Evolutionary conservation across 306 rosid genomes (phyloP).

Genomic region (Calophaca sinica): DNA sequence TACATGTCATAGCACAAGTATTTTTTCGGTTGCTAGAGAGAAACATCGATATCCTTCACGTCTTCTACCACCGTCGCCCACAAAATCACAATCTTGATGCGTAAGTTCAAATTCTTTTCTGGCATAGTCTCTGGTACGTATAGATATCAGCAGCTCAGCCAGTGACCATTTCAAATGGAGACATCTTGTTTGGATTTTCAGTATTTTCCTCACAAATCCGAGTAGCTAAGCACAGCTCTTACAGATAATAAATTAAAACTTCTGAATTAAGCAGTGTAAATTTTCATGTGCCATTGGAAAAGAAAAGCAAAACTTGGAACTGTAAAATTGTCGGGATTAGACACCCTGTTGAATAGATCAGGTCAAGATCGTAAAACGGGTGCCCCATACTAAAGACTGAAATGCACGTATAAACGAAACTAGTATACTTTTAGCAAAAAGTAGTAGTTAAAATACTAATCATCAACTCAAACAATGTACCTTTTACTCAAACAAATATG

Average conservation of each 20-base stretch:
- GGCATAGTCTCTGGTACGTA: not conserved
- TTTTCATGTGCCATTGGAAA: not conserved
- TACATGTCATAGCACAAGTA: not conserved
- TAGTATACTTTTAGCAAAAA: constrained; percentile 3
- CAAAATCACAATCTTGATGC: not conserved
- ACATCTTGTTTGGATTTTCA: not conserved
- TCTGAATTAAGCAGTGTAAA: not conserved
- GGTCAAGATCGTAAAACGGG: not conserved
- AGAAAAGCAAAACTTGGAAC: constrained; percentile 17
- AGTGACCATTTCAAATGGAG: not conserved
- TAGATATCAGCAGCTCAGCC: not conserved
- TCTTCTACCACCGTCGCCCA: not conserved
- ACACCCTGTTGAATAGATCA: not conserved
- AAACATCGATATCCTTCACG: not conserved
- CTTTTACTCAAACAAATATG: constrained; percentile 45
- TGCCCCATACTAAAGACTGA: constrained; percentile 1
- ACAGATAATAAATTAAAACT: not conserved
- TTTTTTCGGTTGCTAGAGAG: not conserved
- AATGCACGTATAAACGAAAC: constrained; percentile 3
- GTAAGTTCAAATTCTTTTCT: not conserved
- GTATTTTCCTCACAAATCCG: constrained; percentile 1
- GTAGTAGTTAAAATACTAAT: constrained; percentile 6
- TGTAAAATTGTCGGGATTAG: not conserved
- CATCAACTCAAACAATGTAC: constrained; percentile 32
- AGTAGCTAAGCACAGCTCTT: constrained; percentile 5